Conservation (phyloP, 2,329 filamentous ascomycete genomes). For the Phialocephala sp. region DNA sequence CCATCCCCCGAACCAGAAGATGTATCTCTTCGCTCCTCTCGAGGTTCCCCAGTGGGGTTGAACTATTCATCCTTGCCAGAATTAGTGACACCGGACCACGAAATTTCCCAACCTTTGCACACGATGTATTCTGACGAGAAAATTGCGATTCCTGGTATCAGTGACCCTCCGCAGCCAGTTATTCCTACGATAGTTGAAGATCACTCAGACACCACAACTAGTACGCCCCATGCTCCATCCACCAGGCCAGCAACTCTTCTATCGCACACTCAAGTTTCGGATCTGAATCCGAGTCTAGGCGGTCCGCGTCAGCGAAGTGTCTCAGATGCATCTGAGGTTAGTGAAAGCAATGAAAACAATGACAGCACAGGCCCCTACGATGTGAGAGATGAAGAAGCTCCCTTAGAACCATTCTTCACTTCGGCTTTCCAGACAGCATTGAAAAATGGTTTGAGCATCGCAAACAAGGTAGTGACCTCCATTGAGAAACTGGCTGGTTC, state of each 20-base stretch:
- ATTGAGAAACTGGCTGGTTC: conserved; percentile 21
- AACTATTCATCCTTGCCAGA: conserved; percentile 19
- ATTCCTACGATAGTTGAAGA: conserved; percentile 10
- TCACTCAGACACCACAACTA: conserved; percentile 9
- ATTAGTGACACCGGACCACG: conserved; percentile 16
- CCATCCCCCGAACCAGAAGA: conserved; percentile 16
- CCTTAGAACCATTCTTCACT: conserved; percentile 29
- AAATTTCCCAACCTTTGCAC: conserved; percentile 21
- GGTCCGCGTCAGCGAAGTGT: conserved; percentile 24
- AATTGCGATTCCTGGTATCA: conserved; percentile 14
- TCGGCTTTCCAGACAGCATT: conserved; percentile 25
- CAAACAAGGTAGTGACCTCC: conserved; percentile 24
- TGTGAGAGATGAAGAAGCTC: conserved; percentile 29
- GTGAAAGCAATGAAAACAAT: conserved; percentile 19
- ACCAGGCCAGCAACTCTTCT: not conserved
- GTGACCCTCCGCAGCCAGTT: not conserved
- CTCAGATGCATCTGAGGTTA: conserved; percentile 26
- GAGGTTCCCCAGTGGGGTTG: conserved; percentile 14
- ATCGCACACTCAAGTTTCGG: conserved; percentile 14
- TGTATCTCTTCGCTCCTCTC: not conserved
- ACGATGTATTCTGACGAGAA: conserved; percentile 23
- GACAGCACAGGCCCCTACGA: conserved; percentile 22
- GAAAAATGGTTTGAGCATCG: conserved; percentile 26
- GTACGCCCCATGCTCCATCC: conserved; percentile 10
- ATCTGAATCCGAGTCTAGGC: conserved; percentile 23